Evolutionary conservation across 2,329 filamentous ascomycete genomes (phyloP).

Genomic region (Volutella citrinella): DNA sequence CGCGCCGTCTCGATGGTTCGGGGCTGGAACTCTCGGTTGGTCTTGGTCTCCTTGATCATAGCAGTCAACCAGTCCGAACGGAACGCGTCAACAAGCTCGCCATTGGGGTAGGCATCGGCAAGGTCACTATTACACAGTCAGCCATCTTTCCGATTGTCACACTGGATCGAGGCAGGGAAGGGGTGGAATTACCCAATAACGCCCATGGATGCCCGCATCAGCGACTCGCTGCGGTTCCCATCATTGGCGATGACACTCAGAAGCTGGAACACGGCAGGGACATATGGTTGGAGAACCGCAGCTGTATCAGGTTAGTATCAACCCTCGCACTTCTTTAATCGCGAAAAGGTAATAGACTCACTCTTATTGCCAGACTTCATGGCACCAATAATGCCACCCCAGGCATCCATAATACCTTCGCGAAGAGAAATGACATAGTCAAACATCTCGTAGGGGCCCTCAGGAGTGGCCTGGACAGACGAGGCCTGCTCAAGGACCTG

Average conservation of each 20-base stretch:
- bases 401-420: conserved; percentile 98
- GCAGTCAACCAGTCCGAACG: conserved; percentile 85
- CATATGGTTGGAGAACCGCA: conserved; percentile 66
- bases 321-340: too few species aligned
- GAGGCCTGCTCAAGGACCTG: conserved; percentile 93
- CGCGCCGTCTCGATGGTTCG: conserved; percentile 92
- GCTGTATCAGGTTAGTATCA: not conserved
- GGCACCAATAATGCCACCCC: conserved; percentile 93
- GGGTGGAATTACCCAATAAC: conserved; percentile 86
- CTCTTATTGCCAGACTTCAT: conserved; percentile 82
- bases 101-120: conserved; percentile 88
- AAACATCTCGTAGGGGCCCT: conserved; percentile 90
- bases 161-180: too few species aligned
- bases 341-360: too few species aligned
- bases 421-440: conserved; percentile 94
- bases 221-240: conserved; percentile 81
- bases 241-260: conserved; percentile 79
- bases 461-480: conserved; percentile 71
- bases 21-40: conserved; percentile 79
- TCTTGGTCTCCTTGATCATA: conserved; percentile 89
- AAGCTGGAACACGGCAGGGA: conserved; percentile 83
- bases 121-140: too few species aligned
- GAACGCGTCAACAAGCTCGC: conserved; percentile 81
- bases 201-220: conserved; percentile 94
- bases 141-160: too few species aligned